Conservation (phyloP, 192 early-diverging fungal species). For the Thamnidium elegans region DNA sequence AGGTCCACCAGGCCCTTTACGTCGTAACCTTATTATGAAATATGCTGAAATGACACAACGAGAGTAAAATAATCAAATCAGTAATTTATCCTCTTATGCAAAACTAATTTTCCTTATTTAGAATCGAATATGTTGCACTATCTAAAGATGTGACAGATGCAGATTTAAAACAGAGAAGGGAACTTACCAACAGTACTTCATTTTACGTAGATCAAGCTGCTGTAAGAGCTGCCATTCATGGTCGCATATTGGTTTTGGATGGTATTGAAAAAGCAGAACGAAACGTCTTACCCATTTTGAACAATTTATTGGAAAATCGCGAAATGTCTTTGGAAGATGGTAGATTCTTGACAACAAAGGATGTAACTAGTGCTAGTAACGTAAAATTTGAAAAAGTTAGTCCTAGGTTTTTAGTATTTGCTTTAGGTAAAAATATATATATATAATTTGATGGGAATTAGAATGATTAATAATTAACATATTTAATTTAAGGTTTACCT, state of each 20-base stretch:
- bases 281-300: constrained; percentile 81
- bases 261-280: constrained; percentile 80
- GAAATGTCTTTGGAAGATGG: constrained; percentile 86
- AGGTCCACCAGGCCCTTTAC: constrained; percentile 69
- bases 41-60: constrained; percentile 67
- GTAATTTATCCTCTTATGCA: neutral
- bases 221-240: constrained; percentile 62
- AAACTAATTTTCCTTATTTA: constrained; percentile 4
- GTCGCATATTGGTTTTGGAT: constrained; percentile 57
- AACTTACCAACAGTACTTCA: constrained; percentile 60
- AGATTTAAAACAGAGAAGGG: constrained; percentile 80
- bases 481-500: constrained; percentile 53
- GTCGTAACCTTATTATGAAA: constrained; percentile 62
- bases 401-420: constrained; percentile 70
- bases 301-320: constrained; percentile 83
- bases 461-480: neutral
- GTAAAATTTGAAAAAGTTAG: constrained; percentile 62
- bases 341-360: constrained; percentile 60
- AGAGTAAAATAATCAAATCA: constrained; percentile 27
- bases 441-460: neutral
- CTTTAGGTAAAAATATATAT: constrained; percentile 41
- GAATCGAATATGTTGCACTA: constrained; percentile 70
- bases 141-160: constrained; percentile 75
- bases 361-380: constrained; percentile 45
- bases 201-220: constrained; percentile 61